Percentiles rank a stretch among this genome's conserved stretches.
Conservation (phyloP, 2,329 filamentous ascomycete genomes). For the Hymenoscyphus repandus region DNA sequence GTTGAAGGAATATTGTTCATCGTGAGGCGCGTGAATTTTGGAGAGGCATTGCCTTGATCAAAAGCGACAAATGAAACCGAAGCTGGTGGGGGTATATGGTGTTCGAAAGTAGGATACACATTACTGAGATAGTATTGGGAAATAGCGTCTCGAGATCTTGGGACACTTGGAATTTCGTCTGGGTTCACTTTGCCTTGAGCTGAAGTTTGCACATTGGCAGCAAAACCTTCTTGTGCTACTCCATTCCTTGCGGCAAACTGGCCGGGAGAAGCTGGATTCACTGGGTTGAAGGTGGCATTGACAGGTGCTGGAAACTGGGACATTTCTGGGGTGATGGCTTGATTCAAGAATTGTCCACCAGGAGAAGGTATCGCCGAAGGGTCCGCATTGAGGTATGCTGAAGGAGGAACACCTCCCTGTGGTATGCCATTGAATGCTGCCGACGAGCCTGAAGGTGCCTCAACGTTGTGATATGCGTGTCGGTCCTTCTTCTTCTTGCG, state of each 20-base stretch:
- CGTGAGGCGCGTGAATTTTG: conserved; percentile 86
- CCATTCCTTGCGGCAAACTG: conserved; percentile 43
- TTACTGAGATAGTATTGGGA: conserved; percentile 82
- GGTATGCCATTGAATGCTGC: conserved; percentile 67
- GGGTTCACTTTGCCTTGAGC: conserved; percentile 76
- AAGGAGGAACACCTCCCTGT: conserved; percentile 47
- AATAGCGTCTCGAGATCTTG: conserved; percentile 73
- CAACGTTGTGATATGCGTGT: conserved; percentile 85
- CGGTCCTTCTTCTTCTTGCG: conserved; percentile 88
- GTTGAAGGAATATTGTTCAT: conserved; percentile 89
- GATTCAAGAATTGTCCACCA: conserved; percentile 42
- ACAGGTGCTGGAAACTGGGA: conserved; percentile 59
- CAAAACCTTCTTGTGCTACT: conserved; percentile 29
- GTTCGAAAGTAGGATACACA: conserved; percentile 92
- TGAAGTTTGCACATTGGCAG: conserved; percentile 50
- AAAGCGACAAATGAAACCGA: conserved; percentile 86
- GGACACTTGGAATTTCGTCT: conserved; percentile 89
- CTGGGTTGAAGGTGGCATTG: conserved; percentile 45
- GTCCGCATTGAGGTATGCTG: conserved; percentile 55
- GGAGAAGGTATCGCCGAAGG: conserved; percentile 36
- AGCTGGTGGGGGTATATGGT: conserved; percentile 83
- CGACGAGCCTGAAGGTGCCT: conserved; percentile 62
- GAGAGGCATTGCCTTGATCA: conserved; percentile 94
- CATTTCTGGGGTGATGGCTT: conserved; percentile 38
- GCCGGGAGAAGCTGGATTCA: conserved; percentile 37